A percentile compares a stretch with the other conserved stretches of the same genome.
phyloP scores from a whole-genome alignment of 192 early-diverging fungal species.

The Podila minutissima region DNA sequence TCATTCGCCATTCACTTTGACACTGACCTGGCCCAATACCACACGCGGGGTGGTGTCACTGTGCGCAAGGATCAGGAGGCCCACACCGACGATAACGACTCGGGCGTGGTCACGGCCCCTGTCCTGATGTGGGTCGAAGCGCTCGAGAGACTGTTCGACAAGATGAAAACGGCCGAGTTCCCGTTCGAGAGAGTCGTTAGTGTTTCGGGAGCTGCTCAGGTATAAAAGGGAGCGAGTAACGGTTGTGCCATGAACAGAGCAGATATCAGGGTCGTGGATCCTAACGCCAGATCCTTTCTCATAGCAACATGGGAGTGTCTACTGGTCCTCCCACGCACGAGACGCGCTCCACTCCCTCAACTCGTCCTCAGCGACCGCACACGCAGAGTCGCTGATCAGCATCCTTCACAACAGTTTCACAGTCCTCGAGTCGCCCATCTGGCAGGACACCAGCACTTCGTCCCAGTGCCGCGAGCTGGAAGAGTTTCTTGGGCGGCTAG shows the following conservation, averaged over 20 bases:
- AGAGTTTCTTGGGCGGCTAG: slow-evolving; percentile 54
- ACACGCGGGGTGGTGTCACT: slow-evolving; percentile 21
- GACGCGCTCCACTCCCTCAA: slow-evolving; percentile 55
- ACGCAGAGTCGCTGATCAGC: slow-evolving; percentile 37
- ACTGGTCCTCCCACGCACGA: slow-evolving; percentile 68
- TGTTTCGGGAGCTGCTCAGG: slow-evolving; percentile 79
- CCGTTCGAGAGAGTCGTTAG: slow-evolving; percentile 53
- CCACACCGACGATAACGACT: neutral
- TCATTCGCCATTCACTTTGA: slow-evolving; percentile 68
- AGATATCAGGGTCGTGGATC: neutral
- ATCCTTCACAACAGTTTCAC: slow-evolving; percentile 54
- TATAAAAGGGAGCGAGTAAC: slow-evolving; percentile 30
- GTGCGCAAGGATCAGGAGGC: neutral
- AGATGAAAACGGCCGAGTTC: slow-evolving; percentile 50
- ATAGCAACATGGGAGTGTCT: slow-evolving; percentile 89
- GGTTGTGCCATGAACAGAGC: neutral
- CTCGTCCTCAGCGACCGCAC: slow-evolving; percentile 37
- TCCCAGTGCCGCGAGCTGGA: slow-evolving; percentile 73
- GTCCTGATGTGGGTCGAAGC: slow-evolving; percentile 85
- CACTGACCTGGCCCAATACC: slow-evolving; percentile 68
- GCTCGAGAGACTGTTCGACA: slow-evolving; percentile 67
- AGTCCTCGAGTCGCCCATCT: slow-evolving; percentile 75
- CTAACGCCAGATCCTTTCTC: neutral
- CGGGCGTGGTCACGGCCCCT: slow-evolving; percentile 69
- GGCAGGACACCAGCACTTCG: slow-evolving; percentile 83